Conservation (phyloP, 2,329 filamentous ascomycete genomes). For the Macrophomina pseudophaseolina region DNA sequence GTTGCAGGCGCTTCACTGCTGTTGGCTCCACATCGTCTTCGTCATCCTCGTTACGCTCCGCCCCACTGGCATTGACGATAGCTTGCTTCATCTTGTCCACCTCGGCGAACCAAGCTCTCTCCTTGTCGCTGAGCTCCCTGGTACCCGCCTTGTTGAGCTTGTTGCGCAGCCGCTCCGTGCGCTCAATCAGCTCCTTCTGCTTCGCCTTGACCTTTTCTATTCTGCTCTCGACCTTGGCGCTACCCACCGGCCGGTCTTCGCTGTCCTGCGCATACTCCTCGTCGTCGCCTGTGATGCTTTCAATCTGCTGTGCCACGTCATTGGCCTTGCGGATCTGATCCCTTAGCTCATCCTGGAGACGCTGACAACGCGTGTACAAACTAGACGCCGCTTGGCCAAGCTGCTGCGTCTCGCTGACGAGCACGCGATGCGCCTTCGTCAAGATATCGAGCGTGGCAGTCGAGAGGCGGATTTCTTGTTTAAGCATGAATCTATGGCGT, state of each 20-base stretch:
- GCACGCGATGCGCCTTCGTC: slow-evolving; percentile 72
- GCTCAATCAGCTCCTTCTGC: slow-evolving; percentile 62
- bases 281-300: slow-evolving; percentile 67
- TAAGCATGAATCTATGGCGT: slow-evolving; percentile 65
- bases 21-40: slow-evolving; percentile 38
- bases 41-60: slow-evolving; percentile 28
- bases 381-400: slow-evolving; percentile 74
- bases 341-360: slow-evolving; percentile 69
- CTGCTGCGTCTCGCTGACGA: slow-evolving; percentile 71
- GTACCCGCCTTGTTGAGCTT: slow-evolving; percentile 50
- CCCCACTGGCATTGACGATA: slow-evolving; percentile 41
- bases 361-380: slow-evolving; percentile 72
- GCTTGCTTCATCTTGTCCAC: slow-evolving; percentile 49
- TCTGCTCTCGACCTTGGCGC: slow-evolving; percentile 64
- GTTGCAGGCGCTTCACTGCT: slow-evolving; percentile 59
- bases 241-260: slow-evolving; percentile 53
- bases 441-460: slow-evolving; percentile 73
- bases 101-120: slow-evolving; percentile 64
- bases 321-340: slow-evolving; percentile 71
- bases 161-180: slow-evolving; percentile 64
- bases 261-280: slow-evolving; percentile 51
- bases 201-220: slow-evolving; percentile 60
- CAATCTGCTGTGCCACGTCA: slow-evolving; percentile 69
- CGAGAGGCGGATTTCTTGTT: slow-evolving; percentile 72
- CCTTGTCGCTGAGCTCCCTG: slow-evolving; percentile 65